Evolutionary conservation across 2,329 filamentous ascomycete genomes (phyloP).

Genomic region (Colletotrichum caudatum): DNA sequence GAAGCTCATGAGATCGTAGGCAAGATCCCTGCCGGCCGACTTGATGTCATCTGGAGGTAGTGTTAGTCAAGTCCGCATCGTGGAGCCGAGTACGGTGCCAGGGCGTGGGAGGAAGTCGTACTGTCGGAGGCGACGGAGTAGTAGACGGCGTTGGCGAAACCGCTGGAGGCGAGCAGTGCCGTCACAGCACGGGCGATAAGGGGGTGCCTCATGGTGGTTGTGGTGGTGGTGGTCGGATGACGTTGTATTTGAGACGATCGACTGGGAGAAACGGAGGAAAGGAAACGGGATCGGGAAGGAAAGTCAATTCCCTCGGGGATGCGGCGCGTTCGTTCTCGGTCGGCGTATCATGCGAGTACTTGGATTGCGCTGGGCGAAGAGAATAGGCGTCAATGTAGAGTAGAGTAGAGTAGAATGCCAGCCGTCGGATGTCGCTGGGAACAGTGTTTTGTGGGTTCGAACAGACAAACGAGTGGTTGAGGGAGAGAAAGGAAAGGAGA

Average conservation of each 20-base stretch:
- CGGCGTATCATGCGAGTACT: conserved; percentile 27
- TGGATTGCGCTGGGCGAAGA: not conserved
- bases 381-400: not conserved
- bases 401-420: not conserved
- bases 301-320: conserved; percentile 16
- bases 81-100: not conserved
- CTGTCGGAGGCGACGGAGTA: conserved; percentile 36
- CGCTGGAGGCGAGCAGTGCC: conserved; percentile 24
- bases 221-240: conserved; percentile 6
- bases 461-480: conserved; percentile 25
- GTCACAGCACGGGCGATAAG: conserved; percentile 27
- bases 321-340: conserved; percentile 13
- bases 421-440: conserved; percentile 17
- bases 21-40: conserved; percentile 58
- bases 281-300: not conserved
- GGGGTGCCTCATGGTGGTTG: conserved; percentile 25
- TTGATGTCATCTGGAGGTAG: conserved; percentile 59
- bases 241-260: conserved; percentile 29
- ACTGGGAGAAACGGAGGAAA: conserved; percentile 22
- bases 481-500: conserved; percentile 22
- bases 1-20: conserved; percentile 63
- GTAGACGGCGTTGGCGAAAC: conserved; percentile 27
- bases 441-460: conserved; percentile 18
- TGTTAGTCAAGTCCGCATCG: conserved; percentile 11
- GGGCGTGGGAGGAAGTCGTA: conserved; percentile 15